phyloP scores from a whole-genome alignment of 768 basidiomycete genomes.

The Dendrothele bispora region DNA sequence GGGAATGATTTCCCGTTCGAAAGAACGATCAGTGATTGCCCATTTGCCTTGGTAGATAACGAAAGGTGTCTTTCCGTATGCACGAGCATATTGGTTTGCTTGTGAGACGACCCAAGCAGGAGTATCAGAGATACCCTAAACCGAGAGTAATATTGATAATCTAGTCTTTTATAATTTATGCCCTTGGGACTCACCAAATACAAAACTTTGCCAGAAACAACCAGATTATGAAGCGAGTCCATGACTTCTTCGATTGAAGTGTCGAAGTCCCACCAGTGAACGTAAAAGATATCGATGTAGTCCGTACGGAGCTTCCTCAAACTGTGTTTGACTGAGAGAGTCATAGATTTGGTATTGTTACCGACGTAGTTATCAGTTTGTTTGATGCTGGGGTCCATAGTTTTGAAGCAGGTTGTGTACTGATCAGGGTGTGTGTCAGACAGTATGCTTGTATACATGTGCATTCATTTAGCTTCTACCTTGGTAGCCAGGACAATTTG shows the following conservation, averaged over 20 bases:
- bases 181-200: conserved; percentile 20
- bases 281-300: conserved; percentile 46
- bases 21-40: conserved; percentile 34
- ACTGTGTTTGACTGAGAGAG: no score
- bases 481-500: conserved; percentile 49
- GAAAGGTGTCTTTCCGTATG: conserved; percentile 43
- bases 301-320: conserved; percentile 40
- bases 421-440: neutral
- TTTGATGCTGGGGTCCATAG: no score
- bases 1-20: conserved; percentile 49
- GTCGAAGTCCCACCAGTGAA: conserved; percentile 47
- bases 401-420: conserved; percentile 8
- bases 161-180: no score
- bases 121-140: conserved; percentile 34
- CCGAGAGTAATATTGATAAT: no score
- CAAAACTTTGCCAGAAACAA: conserved; percentile 43
- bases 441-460: neutral
- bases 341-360: conserved; percentile 43
- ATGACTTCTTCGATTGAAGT: conserved; percentile 48
- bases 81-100: conserved; percentile 41
- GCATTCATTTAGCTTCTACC: conserved; percentile 23
- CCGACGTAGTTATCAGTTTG: conserved; percentile 44
- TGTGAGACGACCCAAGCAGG: conserved; percentile 42
- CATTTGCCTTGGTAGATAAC: conserved; percentile 44
- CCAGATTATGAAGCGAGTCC: conserved; percentile 44